These are phyloP conservation scores for Ogataea methylovora DNA, from an alignment of 805 yeast genomes.

Conservation along the genomic window DNA sequence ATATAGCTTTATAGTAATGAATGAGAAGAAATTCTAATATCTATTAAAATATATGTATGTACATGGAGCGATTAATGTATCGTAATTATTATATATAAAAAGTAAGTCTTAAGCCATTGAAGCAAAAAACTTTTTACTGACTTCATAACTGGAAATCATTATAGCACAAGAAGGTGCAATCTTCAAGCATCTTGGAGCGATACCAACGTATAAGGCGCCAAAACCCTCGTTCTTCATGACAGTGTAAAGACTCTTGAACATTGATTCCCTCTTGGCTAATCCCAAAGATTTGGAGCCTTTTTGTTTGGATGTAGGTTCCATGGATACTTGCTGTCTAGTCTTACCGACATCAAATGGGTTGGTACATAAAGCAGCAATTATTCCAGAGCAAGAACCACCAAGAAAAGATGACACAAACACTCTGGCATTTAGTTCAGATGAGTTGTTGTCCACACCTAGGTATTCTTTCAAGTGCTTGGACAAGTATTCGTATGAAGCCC, in stretches of 20 bases:
- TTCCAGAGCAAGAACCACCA: slow-evolving; percentile 80
- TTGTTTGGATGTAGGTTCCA: too few relatives aligned
- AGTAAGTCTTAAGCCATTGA: neutral
- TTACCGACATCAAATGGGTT: slow-evolving; percentile 98
- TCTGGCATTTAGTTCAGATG: slow-evolving; percentile 11
- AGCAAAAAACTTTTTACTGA: slow-evolving; percentile 59
- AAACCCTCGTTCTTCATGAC: slow-evolving; percentile 71
- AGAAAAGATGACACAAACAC: slow-evolving; percentile 60
- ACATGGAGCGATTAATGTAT: too few relatives aligned
- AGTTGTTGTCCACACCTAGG: slow-evolving; percentile 3
- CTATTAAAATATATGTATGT: too few relatives aligned
- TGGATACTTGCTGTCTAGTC: slow-evolving; percentile 75
- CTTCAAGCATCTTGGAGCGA: slow-evolving; percentile 79
- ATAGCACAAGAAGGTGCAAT: slow-evolving; percentile 98
- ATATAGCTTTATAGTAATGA: too few relatives aligned
- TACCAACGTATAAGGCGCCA: slow-evolving; percentile 80
- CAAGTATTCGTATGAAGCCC: slow-evolving; percentile 75
- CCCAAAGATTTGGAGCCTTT: slow-evolving; percentile 7
- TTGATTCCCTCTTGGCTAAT: slow-evolving; percentile 32
- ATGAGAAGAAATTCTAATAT: too few relatives aligned
- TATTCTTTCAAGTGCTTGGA: slow-evolving; percentile 22
- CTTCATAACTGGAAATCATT: slow-evolving; percentile 92
- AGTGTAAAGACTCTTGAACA: slow-evolving; percentile 57
- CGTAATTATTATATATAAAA: too few relatives aligned
- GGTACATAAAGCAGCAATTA: slow-evolving; percentile 77